These are phyloP conservation scores for Spergularia azorica DNA, from an alignment of 179 eudicot species.

Conservation along the genomic window DNA sequence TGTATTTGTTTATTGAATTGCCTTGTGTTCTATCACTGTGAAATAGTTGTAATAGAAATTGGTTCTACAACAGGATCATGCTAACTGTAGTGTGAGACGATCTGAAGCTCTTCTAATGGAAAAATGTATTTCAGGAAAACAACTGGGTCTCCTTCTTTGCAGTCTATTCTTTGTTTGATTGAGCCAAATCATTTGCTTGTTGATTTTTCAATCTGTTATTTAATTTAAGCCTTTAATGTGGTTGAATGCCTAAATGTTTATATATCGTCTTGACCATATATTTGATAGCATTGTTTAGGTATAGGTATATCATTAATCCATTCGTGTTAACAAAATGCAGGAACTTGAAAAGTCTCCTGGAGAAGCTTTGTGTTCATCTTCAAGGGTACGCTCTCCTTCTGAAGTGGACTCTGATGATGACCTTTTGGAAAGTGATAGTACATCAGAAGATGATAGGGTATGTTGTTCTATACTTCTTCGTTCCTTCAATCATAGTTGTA, in stretches of 20 bases:
- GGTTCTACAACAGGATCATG: no score
- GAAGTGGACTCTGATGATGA: not conserved
- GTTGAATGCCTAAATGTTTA: not conserved
- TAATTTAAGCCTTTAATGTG: not conserved
- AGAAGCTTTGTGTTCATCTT: constrained; percentile 9
- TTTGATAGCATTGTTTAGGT: no score
- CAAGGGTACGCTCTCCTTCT: not conserved
- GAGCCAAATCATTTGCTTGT: not conserved
- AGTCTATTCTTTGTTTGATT: no score
- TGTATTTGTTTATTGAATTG: no score
- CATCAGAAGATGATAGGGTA: constrained; percentile 18
- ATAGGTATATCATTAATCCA: no score
- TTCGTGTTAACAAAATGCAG: not conserved
- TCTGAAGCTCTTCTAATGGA: no score
- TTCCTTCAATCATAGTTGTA: not conserved
- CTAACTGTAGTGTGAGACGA: not conserved
- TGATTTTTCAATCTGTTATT: no score
- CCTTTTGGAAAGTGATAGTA: constrained; percentile 24
- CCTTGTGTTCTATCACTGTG: no score
- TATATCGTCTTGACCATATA: not conserved
- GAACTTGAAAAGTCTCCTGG: constrained; percentile 4
- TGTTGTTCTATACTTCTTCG: not conserved
- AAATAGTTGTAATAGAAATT: no score
- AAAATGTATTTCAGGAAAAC: no score
- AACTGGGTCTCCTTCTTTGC: not conserved